Base-by-base conservation (phyloP, 768 basidiomycete genomes). In the Ramaria sp. region DNA sequence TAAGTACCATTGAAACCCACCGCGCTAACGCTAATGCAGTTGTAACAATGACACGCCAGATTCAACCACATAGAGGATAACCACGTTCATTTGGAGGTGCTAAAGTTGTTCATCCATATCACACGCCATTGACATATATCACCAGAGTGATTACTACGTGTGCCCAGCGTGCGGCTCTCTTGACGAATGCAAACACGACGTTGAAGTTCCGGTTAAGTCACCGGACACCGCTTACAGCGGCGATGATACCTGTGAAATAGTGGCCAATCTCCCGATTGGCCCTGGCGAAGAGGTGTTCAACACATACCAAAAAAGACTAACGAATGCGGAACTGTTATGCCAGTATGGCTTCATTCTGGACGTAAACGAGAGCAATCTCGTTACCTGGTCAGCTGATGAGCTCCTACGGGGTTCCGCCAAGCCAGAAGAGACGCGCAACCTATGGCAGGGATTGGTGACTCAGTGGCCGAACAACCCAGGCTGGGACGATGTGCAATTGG, bases 311-410 rank as follows among this genome's bases (percentile, higher is more conserved):
- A 78, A 78, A 63, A 69, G 71, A 3, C 70, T 89, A 38, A 71
- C 73, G 17, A 90, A 89, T 64, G 79, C 86, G 1, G 70, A 81
- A 62, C 75, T 91, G 13, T 71, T 89, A 51, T 73, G 71, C 15
- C 80, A 77, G 60, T 90, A 90, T 66, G 88, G 88, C 0, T 91
- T 91, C 64, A 66, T 73, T 27, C 73, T 90, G n/a, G 83, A 88
- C 47, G 80, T 74, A 22, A 89, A 89, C 65, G 84, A 83, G 49
- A 73, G 79, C 59, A 86, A 89, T 63, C 64, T 70, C 24, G 42
- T 57, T 33, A 33, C 46, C 17, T 57, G 54, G 54, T 47, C 51
- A 24, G n/a, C 37, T 27, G 51, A 53, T n/a, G 51, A 58, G 39
- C 46, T 57, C 24, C 45, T 57, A 24, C 15, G 27, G 15, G 46